Base-by-base conservation (phyloP, 371 early-diverging fungal genomes). In the Mycotypha africana region DNA sequence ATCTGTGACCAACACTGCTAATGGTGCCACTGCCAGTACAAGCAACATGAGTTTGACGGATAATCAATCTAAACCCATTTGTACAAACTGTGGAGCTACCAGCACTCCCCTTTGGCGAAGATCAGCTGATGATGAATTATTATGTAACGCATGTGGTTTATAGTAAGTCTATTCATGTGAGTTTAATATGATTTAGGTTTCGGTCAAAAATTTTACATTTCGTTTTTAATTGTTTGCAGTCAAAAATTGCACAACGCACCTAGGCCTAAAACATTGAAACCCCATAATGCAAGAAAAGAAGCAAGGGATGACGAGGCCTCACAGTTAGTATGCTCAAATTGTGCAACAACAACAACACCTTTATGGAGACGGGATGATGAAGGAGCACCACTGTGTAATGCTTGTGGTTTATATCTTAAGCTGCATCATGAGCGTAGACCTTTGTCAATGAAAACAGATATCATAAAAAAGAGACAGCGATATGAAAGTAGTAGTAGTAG, bases 61-160 rank as follows among this genome's bases (percentile, higher is more conserved):
- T 33, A 35, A 45, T 39, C 56, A 57, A 40, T 24, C 47, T 20
- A 61, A 60, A 38, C 67, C 74, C 3, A 47, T 64, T 4, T 95
- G 95, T 67, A 72, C 74, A 31, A 95, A 98, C 67, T 98, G 99
- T 67, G 69, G 75, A 9, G 89, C 91, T 2, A 91, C 89, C 0
- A 79, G 77, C 8, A 97, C 99, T 2, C 96, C 98, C 0, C 83
- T 96, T 9, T 99, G 99, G 99, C 76, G 99, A 26, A 73, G 97
- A 48, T 87, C 88, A 22, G 79, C 78, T 20, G 73, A 89, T 40
- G 90, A 89, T 35, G 83, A 88, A 41, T 65, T 81, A 11, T 69
- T 94, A n/a, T 95, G 97, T 74, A 97, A 96, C 60, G 95, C 97
- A 2, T 97, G 97, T 60, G 96, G 96, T 0, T 66, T 97, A 21